These are phyloP conservation scores for Pleomassaria siparia DNA, from an alignment of 2,329 filamentous ascomycete species.

Conservation along the genomic window DNA sequence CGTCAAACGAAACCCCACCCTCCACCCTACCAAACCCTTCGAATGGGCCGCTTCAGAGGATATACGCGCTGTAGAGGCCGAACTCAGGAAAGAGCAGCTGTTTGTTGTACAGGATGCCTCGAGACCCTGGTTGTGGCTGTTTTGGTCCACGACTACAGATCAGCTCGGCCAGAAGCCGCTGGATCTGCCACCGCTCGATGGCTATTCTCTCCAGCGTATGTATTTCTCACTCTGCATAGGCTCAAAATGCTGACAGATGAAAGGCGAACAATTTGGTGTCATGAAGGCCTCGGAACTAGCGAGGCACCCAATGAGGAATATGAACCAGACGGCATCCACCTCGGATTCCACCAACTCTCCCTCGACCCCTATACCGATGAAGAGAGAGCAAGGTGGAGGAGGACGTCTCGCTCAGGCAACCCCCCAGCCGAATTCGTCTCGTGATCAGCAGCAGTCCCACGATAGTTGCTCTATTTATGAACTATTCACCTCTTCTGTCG, in stretches of 20 bases:
- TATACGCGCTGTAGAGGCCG: slow-evolving; percentile 33
- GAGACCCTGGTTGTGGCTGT: slow-evolving; percentile 38
- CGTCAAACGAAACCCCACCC: slow-evolving; percentile 23
- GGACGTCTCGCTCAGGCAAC: slow-evolving; percentile 21
- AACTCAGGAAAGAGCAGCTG: slow-evolving; percentile 28
- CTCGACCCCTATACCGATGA: slow-evolving; percentile 20
- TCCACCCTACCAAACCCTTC: slow-evolving; percentile 10
- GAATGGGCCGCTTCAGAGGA: slow-evolving; percentile 28
- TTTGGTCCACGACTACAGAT: slow-evolving; percentile 29
- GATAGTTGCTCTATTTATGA: slow-evolving; percentile 41
- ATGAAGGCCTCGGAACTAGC: slow-evolving; percentile 39
- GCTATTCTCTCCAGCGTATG: slow-evolving; percentile 35
- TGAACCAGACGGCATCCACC: slow-evolving; percentile 22
- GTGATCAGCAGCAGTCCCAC: slow-evolving; percentile 24
- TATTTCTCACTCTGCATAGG: not conserved
- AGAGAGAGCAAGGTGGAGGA: slow-evolving; percentile 20
- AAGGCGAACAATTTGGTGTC: slow-evolving; percentile 36
- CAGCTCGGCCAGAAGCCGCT: slow-evolving; percentile 21
- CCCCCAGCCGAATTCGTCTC: not conserved
- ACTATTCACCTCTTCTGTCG: slow-evolving; percentile 41
- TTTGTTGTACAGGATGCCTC: slow-evolving; percentile 35
- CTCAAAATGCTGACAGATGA: slow-evolving; percentile 20
- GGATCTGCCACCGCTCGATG: slow-evolving; percentile 29
- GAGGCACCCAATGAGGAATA: slow-evolving; percentile 27
- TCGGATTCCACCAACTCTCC: slow-evolving; percentile 20